Conservation (phyloP, 1,139 yeast species). For the Yamadazyma membranifaciens region DNA sequence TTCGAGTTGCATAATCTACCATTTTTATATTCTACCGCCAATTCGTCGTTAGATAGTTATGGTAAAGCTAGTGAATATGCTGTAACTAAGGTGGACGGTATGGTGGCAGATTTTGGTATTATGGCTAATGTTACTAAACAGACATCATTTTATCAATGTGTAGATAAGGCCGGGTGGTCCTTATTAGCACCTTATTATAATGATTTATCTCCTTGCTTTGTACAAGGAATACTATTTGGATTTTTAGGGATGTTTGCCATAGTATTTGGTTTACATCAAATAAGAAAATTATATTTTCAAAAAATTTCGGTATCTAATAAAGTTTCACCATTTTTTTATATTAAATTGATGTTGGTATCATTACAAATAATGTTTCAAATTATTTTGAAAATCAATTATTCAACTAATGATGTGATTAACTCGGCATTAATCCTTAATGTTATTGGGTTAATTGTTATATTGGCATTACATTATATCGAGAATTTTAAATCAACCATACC, state of each 20-base stretch:
- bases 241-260: slow-evolving; percentile 53
- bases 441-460: slow-evolving; percentile 48
- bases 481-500: slow-evolving; percentile 65
- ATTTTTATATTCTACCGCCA: slow-evolving; percentile 7
- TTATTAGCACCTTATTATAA: slow-evolving; percentile 58
- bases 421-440: slow-evolving; percentile 40
- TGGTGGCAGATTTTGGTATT: not conserved
- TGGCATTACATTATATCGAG: slow-evolving; percentile 68
- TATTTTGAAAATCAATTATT: slow-evolving; percentile 23
- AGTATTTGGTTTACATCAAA: slow-evolving; percentile 49
- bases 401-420: slow-evolving; percentile 39
- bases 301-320: slow-evolving; percentile 32
- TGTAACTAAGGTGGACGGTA: not conserved
- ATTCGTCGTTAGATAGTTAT: not conserved
- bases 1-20: slow-evolving; percentile 16
- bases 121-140: not conserved
- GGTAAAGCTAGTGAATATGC: not conserved
- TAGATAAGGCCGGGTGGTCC: slow-evolving; percentile 65
- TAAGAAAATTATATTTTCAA: slow-evolving; percentile 32
- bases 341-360: slow-evolving; percentile 40
- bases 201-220: slow-evolving; percentile 80
- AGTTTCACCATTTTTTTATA: slow-evolving; percentile 39
- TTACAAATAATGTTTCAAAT: slow-evolving; percentile 39
- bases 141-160: slow-evolving; percentile 10
- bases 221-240: slow-evolving; percentile 66